Evolutionary conservation across 768 basidiomycete species (phyloP), one percentile per base, ranked within the genome.

Genomic region (Cubamyces lactineus): DNA sequence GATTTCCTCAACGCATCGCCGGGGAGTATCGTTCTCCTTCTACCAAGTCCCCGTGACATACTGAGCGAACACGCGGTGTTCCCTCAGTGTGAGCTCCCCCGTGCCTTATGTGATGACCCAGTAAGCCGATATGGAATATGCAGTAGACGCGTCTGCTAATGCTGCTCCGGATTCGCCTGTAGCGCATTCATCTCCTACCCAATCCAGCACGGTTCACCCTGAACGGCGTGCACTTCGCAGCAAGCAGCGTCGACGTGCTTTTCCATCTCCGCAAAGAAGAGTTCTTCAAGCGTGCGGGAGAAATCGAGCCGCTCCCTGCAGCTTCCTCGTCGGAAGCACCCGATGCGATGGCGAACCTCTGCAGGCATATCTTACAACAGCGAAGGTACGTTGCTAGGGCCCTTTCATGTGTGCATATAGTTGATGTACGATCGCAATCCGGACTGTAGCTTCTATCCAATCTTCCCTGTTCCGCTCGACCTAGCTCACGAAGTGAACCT

Each of bases 181-280:
- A 98, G 96, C 82, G 87, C 61, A 86, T 97, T 53, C 84, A 80
- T 53, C 73, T 91, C 21, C 80, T 98, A 9, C 91, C 96, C 3
- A 99, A 98, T 67, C 97, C 97, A 0, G 84, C 86, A 15, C 80
- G 82, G 5, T 95, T 98, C 74, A 82, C 83, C n/a, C 75, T 99
- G 63, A 95, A 98, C 71, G 91, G 86, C 45, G 76, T 97, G 48
- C 78, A 83, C 3, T 91, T 99, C 67, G 91, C 84, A 2, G 81
- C 85, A 15, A 89, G 84, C n/a, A 92, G 91, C 64, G 86, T 93
- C 24, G 97, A 99, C 72, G 84, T 88, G 0, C 76, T 98, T 21
- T 96, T 95, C 77, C 94, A 97, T 71, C 80, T 98, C 1, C 84
- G 87, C 53, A 92, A 88, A 67, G 91, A 96, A 66, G 92, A 96